A percentile compares a stretch with the other conserved stretches of the same genome.
Conservation (phyloP, 768 basidiomycete species). For the Lentinula sp. region DNA sequence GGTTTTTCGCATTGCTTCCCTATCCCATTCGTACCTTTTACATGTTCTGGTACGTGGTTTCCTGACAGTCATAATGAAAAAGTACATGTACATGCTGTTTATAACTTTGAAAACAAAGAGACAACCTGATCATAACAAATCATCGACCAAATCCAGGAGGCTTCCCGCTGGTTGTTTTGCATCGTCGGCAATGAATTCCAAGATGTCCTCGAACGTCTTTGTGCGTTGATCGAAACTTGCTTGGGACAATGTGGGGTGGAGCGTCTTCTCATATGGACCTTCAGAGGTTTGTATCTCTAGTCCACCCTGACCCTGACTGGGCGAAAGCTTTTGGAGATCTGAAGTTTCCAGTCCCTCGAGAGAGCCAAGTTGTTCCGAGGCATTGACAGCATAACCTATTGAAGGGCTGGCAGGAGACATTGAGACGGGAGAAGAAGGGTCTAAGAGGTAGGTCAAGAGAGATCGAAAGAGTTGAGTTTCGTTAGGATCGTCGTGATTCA, state of each 20-base stretch:
- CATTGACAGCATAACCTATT: background rate
- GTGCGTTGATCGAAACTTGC: constrained; percentile 58
- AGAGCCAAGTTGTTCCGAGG: background rate
- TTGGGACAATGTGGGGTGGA: constrained; percentile 25
- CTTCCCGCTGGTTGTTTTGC: constrained; percentile 64
- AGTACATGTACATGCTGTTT: background rate
- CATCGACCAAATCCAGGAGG: constrained; percentile 57
- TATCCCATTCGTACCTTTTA: background rate
- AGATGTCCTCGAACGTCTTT: constrained; percentile 60
- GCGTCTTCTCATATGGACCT: constrained; percentile 20
- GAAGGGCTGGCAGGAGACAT: constrained; percentile 1
- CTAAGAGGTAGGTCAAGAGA: constrained; percentile 58
- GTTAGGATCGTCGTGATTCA: constrained; percentile 57
- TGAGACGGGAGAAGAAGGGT: constrained; percentile 19
- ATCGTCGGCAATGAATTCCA: constrained; percentile 55
- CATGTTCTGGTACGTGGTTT: background rate
- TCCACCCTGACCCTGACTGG: background rate
- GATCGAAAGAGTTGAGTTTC: constrained; percentile 61
- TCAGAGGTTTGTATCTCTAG: constrained; percentile 11
- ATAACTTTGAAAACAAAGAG: background rate
- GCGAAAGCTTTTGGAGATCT: too few species aligned
- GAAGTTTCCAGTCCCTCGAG: too few species aligned
- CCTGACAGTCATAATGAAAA: background rate
- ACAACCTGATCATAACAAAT: background rate
- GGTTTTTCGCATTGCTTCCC: background rate